Percentiles rank a stretch among this genome's conserved stretches.
phyloP scores from a whole-genome alignment of 1,139 yeast genomes.

The Nakaseomyces bracarensis region DNA sequence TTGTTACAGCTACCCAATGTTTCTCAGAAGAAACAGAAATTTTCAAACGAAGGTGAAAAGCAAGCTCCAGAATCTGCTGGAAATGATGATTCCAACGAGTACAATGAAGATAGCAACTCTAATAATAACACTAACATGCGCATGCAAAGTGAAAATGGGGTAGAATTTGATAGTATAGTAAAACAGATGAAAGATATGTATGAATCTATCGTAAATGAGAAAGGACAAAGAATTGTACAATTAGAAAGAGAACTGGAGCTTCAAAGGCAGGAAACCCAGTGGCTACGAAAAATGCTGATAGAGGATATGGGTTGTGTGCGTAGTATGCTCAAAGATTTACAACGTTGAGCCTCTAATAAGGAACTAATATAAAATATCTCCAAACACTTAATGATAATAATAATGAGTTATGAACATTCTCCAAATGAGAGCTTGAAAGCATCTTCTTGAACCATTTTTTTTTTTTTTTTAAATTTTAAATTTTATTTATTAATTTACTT shows the following conservation, averaged over 20 bases:
- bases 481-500: no score
- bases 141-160: background rate
- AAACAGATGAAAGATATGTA: conserved; percentile 18
- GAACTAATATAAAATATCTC: no score
- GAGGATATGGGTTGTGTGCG: conserved; percentile 33
- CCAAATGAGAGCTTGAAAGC: no score
- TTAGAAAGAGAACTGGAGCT: conserved; percentile 28
- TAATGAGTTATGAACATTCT: no score
- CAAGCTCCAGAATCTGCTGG: background rate
- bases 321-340: conserved; percentile 24
- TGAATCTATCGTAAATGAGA: conserved; percentile 26
- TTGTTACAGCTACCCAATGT: conserved; percentile 24
- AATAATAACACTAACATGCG: conserved; percentile 1
- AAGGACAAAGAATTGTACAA: conserved; percentile 27
- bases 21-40: conserved; percentile 15
- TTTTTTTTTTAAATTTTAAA: background rate
- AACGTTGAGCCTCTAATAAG: conserved; percentile 9
- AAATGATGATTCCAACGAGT: background rate
- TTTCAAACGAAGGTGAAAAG: conserved; percentile 10
- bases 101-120: background rate
- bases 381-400: background rate
- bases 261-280: conserved; percentile 30
- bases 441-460: no score
- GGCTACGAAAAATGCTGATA: conserved; percentile 31
- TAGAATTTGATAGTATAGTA: conserved; percentile 2